phyloP scores from a whole-genome alignment of 2,329 filamentous ascomycete genomes.

The Claviceps quebecensis region DNA sequence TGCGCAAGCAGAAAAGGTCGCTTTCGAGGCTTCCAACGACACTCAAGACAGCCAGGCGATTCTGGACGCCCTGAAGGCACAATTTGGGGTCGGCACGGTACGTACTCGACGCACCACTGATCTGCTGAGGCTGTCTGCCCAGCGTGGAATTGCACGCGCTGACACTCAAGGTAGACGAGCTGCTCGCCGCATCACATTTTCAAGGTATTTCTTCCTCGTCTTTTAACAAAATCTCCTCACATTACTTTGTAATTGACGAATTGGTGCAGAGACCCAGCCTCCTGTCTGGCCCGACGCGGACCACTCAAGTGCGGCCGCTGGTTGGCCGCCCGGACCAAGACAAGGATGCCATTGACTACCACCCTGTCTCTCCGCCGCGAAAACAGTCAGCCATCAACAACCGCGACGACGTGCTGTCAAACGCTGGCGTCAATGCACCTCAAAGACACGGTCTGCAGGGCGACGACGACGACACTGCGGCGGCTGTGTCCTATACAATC shows the following conservation, averaged over 20 bases:
- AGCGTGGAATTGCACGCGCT: neutral
- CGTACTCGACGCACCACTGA: slow-evolving; percentile 11
- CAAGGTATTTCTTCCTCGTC: neutral
- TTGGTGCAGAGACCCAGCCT: slow-evolving; percentile 1
- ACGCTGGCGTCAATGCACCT: neutral
- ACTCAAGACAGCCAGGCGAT: slow-evolving; percentile 32
- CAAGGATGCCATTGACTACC: slow-evolving; percentile 3
- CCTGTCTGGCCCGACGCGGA: neutral
- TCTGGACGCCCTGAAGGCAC: slow-evolving; percentile 22
- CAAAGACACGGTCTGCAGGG: slow-evolving; percentile 1
- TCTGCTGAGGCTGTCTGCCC: no score
- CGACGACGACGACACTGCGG: neutral
- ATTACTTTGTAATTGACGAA: neutral
- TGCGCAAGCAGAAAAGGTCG: slow-evolving; percentile 13
- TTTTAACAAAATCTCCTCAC: neutral
- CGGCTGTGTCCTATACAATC: neutral
- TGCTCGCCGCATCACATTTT: neutral
- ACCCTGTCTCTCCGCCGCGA: slow-evolving; percentile 1
- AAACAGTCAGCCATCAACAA: slow-evolving; percentile 3
- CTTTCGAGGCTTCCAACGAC: slow-evolving; percentile 19
- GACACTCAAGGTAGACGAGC: slow-evolving; percentile 4
- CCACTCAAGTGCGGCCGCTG: slow-evolving; percentile 1
- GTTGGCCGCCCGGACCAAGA: neutral
- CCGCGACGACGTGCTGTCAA: slow-evolving; percentile 3
- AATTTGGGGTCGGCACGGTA: slow-evolving; percentile 26